These are phyloP conservation scores for Musa beccarii DNA, from an alignment of 176 grass and related monocot genomes.

Conservation along the genomic window DNA sequence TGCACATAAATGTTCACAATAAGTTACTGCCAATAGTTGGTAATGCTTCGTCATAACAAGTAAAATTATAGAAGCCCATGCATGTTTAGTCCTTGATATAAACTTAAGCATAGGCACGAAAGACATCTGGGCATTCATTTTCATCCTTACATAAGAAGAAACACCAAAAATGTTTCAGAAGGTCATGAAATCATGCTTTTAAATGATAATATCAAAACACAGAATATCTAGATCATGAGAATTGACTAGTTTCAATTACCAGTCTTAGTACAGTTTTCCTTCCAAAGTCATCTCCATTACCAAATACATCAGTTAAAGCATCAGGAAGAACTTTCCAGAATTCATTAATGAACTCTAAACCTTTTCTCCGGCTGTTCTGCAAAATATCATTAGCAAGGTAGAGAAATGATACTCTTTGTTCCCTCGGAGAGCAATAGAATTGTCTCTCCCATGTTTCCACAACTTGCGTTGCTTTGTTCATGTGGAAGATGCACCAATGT, in stretches of 20 bases:
- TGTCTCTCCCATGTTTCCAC: slow-evolving; percentile 67
- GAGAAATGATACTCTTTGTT: slow-evolving; percentile 58
- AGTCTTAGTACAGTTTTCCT: slow-evolving; percentile 51
- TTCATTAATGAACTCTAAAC: slow-evolving; percentile 60
- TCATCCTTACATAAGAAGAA: not conserved
- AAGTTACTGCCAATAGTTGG: too few relatives aligned
- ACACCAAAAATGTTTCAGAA: not conserved
- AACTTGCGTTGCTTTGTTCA: slow-evolving; percentile 54
- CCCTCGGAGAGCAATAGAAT: slow-evolving; percentile 41
- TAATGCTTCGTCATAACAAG: not conserved
- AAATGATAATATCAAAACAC: not conserved
- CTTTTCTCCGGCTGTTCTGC: slow-evolving; percentile 62
- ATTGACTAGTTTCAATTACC: slow-evolving; percentile 28
- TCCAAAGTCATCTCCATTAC: slow-evolving; percentile 42
- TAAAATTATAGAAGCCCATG: not conserved
- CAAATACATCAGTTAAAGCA: slow-evolving; percentile 56
- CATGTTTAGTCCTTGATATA: not conserved
- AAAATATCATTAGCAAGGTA: slow-evolving; percentile 97
- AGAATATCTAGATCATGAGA: not conserved
- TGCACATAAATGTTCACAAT: not conserved
- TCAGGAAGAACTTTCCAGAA: slow-evolving; percentile 69
- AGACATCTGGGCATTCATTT: not conserved
- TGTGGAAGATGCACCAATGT: slow-evolving; percentile 81
- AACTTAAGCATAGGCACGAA: not conserved
- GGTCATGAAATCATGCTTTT: not conserved